These are phyloP conservation scores for Pyrenopolyporus hunteri DNA, from an alignment of 495 filamentous ascomycete species.

Conservation along the genomic window DNA sequence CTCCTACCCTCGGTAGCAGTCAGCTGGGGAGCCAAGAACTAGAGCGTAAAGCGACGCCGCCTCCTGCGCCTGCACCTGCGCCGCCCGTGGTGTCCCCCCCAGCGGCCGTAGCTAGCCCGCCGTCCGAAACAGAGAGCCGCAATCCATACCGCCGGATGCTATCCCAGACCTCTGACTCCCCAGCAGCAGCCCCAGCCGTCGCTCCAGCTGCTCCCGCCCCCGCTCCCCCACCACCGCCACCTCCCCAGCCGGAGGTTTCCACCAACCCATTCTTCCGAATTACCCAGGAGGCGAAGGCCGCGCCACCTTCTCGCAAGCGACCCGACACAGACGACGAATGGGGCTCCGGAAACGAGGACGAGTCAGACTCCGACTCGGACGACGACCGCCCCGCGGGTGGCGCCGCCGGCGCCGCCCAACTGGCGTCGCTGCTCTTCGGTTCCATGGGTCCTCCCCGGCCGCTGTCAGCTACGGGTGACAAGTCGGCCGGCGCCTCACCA, in stretches of 20 bases:
- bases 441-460: constrained; percentile 96
- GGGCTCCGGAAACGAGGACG: constrained; percentile 81
- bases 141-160: constrained; percentile 61
- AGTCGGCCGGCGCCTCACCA: constrained; percentile 57
- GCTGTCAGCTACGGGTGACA: constrained; percentile 79
- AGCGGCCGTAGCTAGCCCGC: constrained; percentile 52
- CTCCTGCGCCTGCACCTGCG: constrained; percentile 51
- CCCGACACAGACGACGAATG: constrained; percentile 75
- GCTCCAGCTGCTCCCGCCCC: constrained; percentile 51
- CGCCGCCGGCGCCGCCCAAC: constrained; percentile 83
- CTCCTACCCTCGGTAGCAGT: constrained; percentile 67
- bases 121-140: constrained; percentile 55
- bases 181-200: constrained; percentile 51
- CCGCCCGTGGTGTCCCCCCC: constrained; percentile 49
- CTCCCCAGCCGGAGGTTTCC: constrained; percentile 61
- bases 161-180: constrained; percentile 54
- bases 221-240: constrained; percentile 48
- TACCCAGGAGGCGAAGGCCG: constrained; percentile 59
- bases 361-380: constrained; percentile 71
- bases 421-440: constrained; percentile 93
- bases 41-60: constrained; percentile 56
- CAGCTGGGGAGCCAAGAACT: constrained; percentile 60
- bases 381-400: constrained; percentile 77
- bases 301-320: constrained; percentile 47
- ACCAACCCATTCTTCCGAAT: constrained; percentile 98